Evolutionary conservation across 2,329 filamentous ascomycete genomes (phyloP).

Genomic region (Fusarium sambucinum): DNA sequence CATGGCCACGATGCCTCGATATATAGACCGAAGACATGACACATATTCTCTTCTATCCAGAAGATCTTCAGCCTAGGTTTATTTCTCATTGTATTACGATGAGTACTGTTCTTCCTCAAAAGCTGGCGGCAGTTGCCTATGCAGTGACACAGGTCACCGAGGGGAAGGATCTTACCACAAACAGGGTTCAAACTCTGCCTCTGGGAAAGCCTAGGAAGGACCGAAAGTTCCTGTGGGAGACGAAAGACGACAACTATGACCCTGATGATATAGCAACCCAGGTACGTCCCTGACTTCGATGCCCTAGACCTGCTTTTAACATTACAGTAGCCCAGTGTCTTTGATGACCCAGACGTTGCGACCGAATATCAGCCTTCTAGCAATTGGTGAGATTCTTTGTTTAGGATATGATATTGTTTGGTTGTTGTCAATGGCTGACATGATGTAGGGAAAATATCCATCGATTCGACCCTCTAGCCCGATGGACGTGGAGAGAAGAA

Average conservation of each 20-base stretch:
- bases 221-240: background rate
- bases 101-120: background rate
- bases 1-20: background rate
- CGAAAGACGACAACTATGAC: background rate
- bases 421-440: background rate
- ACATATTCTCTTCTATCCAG: background rate
- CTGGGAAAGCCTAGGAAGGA: background rate
- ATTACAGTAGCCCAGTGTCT: background rate
- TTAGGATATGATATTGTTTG: rapidly evolving
- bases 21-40: background rate
- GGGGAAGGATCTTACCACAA: background rate
- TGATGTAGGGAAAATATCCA: background rate
- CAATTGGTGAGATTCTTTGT: background rate
- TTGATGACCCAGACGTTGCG: background rate
- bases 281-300: background rate
- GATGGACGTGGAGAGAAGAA: background rate
- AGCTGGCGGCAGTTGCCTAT: background rate
- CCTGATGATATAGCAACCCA: background rate
- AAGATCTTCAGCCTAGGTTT: too few species aligned
- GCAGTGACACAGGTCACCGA: background rate
- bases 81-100: background rate
- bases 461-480: background rate
- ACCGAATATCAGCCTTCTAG: background rate
- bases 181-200: background rate
- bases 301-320: background rate